Evolutionary conservation across 768 basidiomycete genomes (phyloP).

Genomic region (Wakefieldia striispora): DNA sequence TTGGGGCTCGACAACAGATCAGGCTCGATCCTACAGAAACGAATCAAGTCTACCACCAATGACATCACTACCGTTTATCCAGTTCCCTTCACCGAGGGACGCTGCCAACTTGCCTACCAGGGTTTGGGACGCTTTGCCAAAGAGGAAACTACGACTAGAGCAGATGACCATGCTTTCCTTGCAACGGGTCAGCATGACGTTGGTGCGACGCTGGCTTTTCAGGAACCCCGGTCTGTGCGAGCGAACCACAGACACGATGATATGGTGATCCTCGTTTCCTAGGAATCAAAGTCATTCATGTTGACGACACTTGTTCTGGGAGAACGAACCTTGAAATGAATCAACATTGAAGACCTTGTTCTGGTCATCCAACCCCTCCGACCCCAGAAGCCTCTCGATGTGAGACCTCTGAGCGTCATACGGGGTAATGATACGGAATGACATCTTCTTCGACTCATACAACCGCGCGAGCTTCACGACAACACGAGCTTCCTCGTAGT

Average conservation of each 20-base stretch:
- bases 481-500: conserved; percentile 50
- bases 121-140: conserved; percentile 14
- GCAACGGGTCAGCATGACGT: conserved; percentile 84
- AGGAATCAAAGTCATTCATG: conserved; percentile 10
- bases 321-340: conserved; percentile 69
- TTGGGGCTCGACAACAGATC: no score
- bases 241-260: conserved; percentile 70
- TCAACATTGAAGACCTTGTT: conserved; percentile 77
- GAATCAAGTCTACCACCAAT: not conserved
- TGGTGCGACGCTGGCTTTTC: conserved; percentile 58
- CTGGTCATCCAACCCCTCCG: conserved; percentile 46
- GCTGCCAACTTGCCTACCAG: conserved; percentile 26
- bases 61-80: conserved; percentile 14
- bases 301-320: not conserved
- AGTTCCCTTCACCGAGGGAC: conserved; percentile 6
- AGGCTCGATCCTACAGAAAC: no score
- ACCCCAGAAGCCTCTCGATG: conserved; percentile 56
- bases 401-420: conserved; percentile 67
- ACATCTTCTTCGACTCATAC: conserved; percentile 43
- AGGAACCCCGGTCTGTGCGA: conserved; percentile 63
- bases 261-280: conserved; percentile 82
- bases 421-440: conserved; percentile 71
- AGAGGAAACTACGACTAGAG: conserved; percentile 39
- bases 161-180: conserved; percentile 73
- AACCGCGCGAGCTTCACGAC: conserved; percentile 53